Conservation (phyloP, 768 basidiomycete genomes). For the Boletellus ananiceps region DNA sequence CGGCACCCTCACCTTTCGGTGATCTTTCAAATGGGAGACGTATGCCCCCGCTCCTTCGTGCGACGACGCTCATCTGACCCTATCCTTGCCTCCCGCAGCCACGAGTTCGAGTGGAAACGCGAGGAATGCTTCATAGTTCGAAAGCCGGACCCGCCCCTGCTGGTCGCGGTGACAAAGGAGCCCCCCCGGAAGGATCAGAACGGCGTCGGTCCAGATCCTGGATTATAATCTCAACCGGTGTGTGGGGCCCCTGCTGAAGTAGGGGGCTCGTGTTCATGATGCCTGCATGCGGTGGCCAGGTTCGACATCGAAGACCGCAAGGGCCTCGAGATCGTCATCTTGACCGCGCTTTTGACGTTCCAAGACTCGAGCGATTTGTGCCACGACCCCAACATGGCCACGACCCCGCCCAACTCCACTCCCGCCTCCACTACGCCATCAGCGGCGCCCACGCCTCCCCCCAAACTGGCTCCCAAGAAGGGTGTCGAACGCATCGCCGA, state of each 20-base stretch:
- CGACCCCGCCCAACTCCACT: conserved; percentile 2
- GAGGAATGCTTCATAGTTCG: conserved; percentile 80
- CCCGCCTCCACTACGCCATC: background rate
- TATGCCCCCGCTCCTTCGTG: conserved; percentile 34
- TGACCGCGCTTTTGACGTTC: conserved; percentile 74
- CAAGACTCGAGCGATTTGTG: conserved; percentile 62
- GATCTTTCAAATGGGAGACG: conserved; percentile 83
- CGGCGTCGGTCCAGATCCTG: conserved; percentile 66
- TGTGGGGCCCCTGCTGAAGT: background rate
- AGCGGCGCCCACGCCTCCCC: conserved; percentile 42
- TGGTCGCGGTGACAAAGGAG: conserved; percentile 79
- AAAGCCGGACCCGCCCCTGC: conserved; percentile 83
- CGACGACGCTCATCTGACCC: conserved; percentile 45
- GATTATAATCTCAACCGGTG: conserved; percentile 84
- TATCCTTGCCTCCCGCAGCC: conserved; percentile 37
- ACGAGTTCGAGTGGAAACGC: conserved; percentile 82
- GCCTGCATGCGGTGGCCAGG: background rate
- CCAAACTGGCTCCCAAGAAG: conserved; percentile 58
- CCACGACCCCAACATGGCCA: conserved; percentile 33
- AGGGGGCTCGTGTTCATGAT: background rate
- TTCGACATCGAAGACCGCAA: conserved; percentile 85
- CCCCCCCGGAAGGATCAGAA: conserved; percentile 60
- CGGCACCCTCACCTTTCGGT: conserved; percentile 69
- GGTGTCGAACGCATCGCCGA: conserved; percentile 70
- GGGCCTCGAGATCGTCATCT: conserved; percentile 76